Evolutionary conservation across 352 stramenopile genomes (phyloP).

Genomic region (Phytophthora sp.): DNA sequence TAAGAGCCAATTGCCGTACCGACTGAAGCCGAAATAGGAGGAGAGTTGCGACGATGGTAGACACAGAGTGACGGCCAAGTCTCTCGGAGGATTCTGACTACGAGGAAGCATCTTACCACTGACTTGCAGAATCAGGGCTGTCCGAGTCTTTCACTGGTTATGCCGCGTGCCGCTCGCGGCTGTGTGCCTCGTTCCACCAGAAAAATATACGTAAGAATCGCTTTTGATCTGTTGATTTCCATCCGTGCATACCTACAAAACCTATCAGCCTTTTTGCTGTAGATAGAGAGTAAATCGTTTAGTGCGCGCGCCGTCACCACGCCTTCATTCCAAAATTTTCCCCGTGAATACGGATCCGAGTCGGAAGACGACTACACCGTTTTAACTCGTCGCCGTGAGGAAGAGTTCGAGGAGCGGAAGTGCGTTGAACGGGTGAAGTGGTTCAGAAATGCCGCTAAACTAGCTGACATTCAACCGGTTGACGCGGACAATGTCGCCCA

Average conservation of each 20-base stretch:
- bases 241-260: no score
- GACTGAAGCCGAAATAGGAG: not conserved
- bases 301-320: no score
- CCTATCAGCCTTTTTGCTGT: no score
- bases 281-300: no score
- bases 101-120: not conserved
- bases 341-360: not conserved
- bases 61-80: not conserved
- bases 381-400: not conserved
- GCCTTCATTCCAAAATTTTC: no score
- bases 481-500: not conserved
- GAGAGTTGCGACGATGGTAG: not conserved
- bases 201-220: no score
- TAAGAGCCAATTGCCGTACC: not conserved
- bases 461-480: not conserved
- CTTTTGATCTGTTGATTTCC: no score
- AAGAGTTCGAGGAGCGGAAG: not conserved
- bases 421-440: not conserved
- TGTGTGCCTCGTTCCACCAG: no score
- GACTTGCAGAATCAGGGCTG: not conserved
- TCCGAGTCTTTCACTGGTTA: no score
- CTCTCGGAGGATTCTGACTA: not conserved
- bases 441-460: not conserved
- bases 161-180: no score
- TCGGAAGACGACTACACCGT: not conserved